Evolutionary conservation across 441 rosid genomes (phyloP).

Genomic region (Geranium incanum): DNA sequence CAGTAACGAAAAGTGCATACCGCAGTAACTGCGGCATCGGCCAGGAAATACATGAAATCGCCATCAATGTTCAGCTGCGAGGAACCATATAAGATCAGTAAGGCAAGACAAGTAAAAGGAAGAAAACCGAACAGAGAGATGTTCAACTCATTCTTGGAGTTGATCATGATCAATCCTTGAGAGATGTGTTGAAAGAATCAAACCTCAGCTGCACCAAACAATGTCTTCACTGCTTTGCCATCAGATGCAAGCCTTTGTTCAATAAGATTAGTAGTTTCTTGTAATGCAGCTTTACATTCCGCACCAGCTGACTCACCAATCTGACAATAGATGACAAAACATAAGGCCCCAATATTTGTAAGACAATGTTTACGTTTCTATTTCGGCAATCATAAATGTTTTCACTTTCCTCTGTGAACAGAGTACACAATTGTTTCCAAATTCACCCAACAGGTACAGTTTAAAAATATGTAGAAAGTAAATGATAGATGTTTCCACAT

Average conservation of each 20-base stretch:
- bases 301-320: conserved; percentile 81
- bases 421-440: too few species aligned
- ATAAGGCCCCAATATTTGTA: too few species aligned
- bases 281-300: conserved; percentile 75
- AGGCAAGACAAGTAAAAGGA: not conserved
- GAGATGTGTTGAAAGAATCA: conserved; percentile 11
- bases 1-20: conserved; percentile 31
- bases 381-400: too few species aligned
- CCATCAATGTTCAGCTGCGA: conserved; percentile 79
- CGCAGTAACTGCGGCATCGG: conserved; percentile 75
- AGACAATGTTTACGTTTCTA: too few species aligned
- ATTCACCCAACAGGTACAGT: too few species aligned
- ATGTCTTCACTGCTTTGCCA: conserved; percentile 49
- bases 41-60: conserved; percentile 83
- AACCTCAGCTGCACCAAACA: conserved; percentile 76
- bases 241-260: conserved; percentile 60
- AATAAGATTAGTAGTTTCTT: conserved; percentile 61
- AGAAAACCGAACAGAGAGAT: not conserved
- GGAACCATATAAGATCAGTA: conserved; percentile 19
- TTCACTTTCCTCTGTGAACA: too few species aligned
- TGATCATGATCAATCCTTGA: not conserved
- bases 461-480: too few species aligned
- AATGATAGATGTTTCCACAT: too few species aligned
- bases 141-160: not conserved
- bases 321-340: conserved; percentile 25